phyloP scores from a whole-genome alignment of 805 yeast genomes.

The Tetrapisispora phaffii region DNA sequence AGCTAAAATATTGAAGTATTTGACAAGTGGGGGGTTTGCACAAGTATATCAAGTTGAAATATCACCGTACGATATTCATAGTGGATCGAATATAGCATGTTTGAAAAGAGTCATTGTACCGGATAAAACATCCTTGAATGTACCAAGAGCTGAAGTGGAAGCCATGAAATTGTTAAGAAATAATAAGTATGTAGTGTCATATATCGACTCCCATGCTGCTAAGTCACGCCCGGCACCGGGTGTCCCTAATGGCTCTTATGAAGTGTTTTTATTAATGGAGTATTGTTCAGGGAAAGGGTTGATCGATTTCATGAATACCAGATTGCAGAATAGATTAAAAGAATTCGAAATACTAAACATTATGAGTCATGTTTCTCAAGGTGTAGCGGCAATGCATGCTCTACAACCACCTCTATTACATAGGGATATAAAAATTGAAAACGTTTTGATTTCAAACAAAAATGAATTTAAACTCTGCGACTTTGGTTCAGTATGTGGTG shows the following conservation, averaged over 20 bases:
- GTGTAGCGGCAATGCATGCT: slow-evolving; percentile 70
- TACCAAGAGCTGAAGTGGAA: slow-evolving; percentile 88
- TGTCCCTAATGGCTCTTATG: slow-evolving; percentile 48
- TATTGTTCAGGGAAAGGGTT: slow-evolving; percentile 68
- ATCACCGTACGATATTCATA: slow-evolving; percentile 45
- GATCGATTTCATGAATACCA: slow-evolving; percentile 70
- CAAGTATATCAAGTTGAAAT: slow-evolving; percentile 79
- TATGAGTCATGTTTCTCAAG: slow-evolving; percentile 61
- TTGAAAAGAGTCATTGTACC: slow-evolving; percentile 91
- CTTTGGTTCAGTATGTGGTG: slow-evolving; percentile 70
- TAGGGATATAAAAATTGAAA: slow-evolving; percentile 76
- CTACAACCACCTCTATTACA: slow-evolving; percentile 62
- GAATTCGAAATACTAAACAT: slow-evolving; percentile 62
- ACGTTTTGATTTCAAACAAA: slow-evolving; percentile 52
- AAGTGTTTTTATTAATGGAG: slow-evolving; percentile 73
- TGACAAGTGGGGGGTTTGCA: slow-evolving; percentile 92
- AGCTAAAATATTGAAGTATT: slow-evolving; percentile 56
- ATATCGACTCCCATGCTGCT: slow-evolving; percentile 92
- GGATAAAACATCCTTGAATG: slow-evolving; percentile 70
- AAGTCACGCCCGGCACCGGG: slow-evolving; percentile 34
- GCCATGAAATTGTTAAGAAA: slow-evolving; percentile 88
- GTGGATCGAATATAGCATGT: slow-evolving; percentile 59
- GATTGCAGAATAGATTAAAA: slow-evolving; percentile 53
- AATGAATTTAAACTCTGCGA: slow-evolving; percentile 65
- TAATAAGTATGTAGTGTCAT: slow-evolving; percentile 70